Evolutionary conservation across 106 monocot genomes (phyloP), one percentile per base, ranked within the genome.

Genomic region (Hemerocallis citrina): DNA sequence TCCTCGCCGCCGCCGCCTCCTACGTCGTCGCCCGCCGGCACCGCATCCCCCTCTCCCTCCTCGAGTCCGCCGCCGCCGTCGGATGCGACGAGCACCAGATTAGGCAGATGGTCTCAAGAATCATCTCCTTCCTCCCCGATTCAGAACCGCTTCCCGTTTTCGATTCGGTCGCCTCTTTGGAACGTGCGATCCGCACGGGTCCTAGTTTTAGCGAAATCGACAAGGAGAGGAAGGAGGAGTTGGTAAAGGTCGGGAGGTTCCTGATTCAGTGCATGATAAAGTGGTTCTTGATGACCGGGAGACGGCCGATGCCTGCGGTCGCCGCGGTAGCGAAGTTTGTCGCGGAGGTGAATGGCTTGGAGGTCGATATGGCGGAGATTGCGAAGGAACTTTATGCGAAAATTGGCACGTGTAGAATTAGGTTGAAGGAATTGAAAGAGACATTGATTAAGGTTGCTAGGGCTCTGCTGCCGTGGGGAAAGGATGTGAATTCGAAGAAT

Each of bases 201-300:
- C 68, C 67, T 0, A 20, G 49, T 34, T 64, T 85, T 19, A 5
- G 43, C 20, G 46, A 30, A 4, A n/a, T 75, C 23, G 70, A 67
- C 6, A 13, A 36, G 7, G 56, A 66, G 4, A 92, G 34, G 57
- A 8, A 20, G 17, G 72, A 78, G 13, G 64, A 75, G 66, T 49
- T 92, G 56, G 38, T 75, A 13, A 57, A 58, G 1, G 35, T 35
- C 34, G 56, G 56, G 32, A 0, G 34, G 34, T 57, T 57, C 56
- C 8, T 57, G 56, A 57, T 82, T 34, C 72, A 66, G 17, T 90
- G 89, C 61, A 41, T 75, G 37, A 60, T 70, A 34, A 81, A 82
- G 46, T 93, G 93, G 88, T 84, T 68, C 56, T 81, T 93, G 66
- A 66, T 88, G 33, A 85, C 93, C 0, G 93, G 85, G 23, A 63